Percentiles rank a stretch among this genome's conserved stretches.
phyloP scores from a whole-genome alignment of 2,329 filamentous ascomycete genomes.

The Tympanopsis confertula region DNA sequence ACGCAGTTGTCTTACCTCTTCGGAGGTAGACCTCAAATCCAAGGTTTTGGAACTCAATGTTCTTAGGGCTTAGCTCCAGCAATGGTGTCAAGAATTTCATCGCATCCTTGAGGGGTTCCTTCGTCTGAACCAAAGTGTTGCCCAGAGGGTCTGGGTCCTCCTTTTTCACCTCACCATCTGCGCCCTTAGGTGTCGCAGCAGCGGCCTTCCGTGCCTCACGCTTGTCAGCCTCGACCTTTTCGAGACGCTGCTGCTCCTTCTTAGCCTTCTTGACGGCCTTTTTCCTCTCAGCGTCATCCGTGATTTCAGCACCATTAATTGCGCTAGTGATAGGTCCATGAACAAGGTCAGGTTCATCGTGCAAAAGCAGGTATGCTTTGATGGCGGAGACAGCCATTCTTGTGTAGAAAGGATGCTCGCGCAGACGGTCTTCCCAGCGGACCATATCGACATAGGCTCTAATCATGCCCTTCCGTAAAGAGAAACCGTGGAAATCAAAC shows the following conservation, averaged over 20 bases:
- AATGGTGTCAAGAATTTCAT: conserved; percentile 77
- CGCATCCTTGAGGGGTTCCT: conserved; percentile 72
- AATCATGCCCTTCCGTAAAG: conserved; percentile 90
- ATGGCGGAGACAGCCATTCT: conserved; percentile 73
- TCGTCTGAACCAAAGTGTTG: conserved; percentile 66
- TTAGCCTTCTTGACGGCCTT: conserved; percentile 84
- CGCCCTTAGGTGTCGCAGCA: conserved; percentile 44
- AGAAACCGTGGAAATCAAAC: conserved; percentile 97
- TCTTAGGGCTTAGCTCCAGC: conserved; percentile 71
- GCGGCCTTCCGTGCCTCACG: conserved; percentile 73
- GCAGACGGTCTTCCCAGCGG: conserved; percentile 82
- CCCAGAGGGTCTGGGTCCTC: conserved; percentile 83
- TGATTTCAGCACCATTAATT: conserved; percentile 39
- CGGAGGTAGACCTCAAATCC: conserved; percentile 86
- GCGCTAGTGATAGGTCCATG: conserved; percentile 37
- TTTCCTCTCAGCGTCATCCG: conserved; percentile 59
- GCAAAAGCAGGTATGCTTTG: conserved; percentile 66
- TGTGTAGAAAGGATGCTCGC: conserved; percentile 87
- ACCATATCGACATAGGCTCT: conserved; percentile 93
- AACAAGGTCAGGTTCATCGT: conserved; percentile 49
- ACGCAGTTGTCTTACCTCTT: conserved; percentile 48
- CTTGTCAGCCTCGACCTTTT: conserved; percentile 43
- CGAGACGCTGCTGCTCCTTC: conserved; percentile 46
- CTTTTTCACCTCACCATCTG: conserved; percentile 61
- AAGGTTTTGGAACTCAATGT: conserved; percentile 68